Conservation (phyloP, 2,329 filamentous ascomycete genomes). For the Fusarium sp. region DNA sequence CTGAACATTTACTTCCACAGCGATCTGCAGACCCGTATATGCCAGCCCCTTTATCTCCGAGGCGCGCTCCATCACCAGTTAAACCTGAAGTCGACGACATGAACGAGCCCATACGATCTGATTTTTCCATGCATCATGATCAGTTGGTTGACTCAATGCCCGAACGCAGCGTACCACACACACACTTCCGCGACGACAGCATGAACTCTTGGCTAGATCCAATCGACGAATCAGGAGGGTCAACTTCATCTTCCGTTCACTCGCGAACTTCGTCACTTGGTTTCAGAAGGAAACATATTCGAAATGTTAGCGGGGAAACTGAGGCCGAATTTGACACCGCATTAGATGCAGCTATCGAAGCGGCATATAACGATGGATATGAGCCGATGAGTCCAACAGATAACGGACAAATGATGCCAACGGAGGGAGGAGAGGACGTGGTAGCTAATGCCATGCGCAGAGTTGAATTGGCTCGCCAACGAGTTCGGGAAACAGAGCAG, state of each 20-base stretch:
- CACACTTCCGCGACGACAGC: conserved; percentile 70
- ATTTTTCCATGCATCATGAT: conserved; percentile 48
- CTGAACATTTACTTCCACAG: conserved; percentile 55
- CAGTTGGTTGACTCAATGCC: conserved; percentile 10
- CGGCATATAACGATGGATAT: conserved; percentile 91
- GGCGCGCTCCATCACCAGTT: conserved; percentile 62
- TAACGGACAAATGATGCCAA: conserved; percentile 48
- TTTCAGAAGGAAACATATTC: conserved; percentile 75
- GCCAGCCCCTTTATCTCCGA: conserved; percentile 77
- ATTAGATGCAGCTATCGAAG: conserved; percentile 93
- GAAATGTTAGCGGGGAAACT: conserved; percentile 75
- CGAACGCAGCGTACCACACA: conserved; percentile 30
- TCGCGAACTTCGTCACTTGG: conserved; percentile 80
- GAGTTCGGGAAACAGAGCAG: conserved; percentile 77
- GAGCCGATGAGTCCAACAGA: conserved; percentile 72
- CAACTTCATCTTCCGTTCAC: conserved; percentile 81
- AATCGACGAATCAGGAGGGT: conserved; percentile 88
- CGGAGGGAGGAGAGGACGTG: conserved; percentile 56
- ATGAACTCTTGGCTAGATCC: conserved; percentile 94
- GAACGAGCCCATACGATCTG: conserved; percentile 48
- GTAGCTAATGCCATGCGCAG: conserved; percentile 69
- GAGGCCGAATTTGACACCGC: conserved; percentile 95
- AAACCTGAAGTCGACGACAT: conserved; percentile 41
- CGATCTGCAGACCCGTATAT: conserved; percentile 70
- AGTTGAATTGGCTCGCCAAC: conserved; percentile 80